Conservation (phyloP, 2,329 filamentous ascomycete species). For the Monilinia laxa region DNA sequence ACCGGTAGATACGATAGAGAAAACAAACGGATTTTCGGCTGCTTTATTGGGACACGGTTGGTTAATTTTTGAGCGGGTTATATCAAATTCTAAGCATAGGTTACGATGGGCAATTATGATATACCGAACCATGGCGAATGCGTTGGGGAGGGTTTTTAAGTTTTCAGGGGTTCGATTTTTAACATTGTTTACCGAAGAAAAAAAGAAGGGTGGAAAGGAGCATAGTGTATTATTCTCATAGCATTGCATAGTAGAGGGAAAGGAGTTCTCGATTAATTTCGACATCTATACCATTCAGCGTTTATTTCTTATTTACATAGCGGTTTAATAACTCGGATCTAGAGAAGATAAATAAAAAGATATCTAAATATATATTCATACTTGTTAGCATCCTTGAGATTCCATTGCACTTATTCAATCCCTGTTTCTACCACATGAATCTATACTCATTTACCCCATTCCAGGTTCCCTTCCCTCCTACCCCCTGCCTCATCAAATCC, state of each 20-base stretch:
- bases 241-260: conserved; percentile 8
- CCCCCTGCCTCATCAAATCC: neutral
- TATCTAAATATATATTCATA: neutral
- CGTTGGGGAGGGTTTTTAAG: neutral
- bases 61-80: neutral
- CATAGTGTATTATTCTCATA: neutral
- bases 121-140: neutral
- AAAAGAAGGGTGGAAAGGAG: neutral
- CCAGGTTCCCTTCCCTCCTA: too few relatives aligned
- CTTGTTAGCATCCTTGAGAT: neutral
- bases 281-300: conserved; percentile 6
- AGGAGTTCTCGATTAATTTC: neutral
- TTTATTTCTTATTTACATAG: neutral
- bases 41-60: neutral
- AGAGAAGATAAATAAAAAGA: neutral
- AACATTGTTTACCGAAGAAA: neutral
- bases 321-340: conserved; percentile 7
- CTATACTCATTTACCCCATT: too few relatives aligned
- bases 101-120: conserved; percentile 10
- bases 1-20: neutral
- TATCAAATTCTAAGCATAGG: neutral
- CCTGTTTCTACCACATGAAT: too few relatives aligned
- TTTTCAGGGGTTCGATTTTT: neutral
- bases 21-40: neutral
- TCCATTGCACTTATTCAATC: too few relatives aligned